These are phyloP conservation scores for Neopestalotiopsis clavispora DNA, from an alignment of 2,329 filamentous ascomycete genomes.

Conservation along the genomic window DNA sequence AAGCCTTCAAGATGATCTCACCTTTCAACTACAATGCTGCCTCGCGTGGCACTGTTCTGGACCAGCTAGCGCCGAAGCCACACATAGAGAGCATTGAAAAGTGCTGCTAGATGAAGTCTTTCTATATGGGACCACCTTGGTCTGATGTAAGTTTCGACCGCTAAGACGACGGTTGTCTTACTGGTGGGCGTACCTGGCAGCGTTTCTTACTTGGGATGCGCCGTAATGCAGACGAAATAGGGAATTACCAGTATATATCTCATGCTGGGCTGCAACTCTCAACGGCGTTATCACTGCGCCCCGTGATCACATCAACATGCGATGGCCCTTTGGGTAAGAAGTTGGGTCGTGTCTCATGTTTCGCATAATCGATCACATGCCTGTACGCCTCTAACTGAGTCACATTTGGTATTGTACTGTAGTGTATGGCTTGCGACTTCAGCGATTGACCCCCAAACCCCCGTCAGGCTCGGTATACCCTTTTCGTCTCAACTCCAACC, in stretches of 20 bases:
- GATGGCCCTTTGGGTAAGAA: not conserved
- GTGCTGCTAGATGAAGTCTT: not conserved
- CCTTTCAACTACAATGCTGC: not conserved
- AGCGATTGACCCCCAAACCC: not conserved
- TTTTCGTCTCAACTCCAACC: conserved; percentile 3
- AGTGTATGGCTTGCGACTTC: not conserved
- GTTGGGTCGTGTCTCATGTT: not conserved
- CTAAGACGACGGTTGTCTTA: not conserved
- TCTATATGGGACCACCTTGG: not conserved
- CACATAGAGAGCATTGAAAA: not conserved
- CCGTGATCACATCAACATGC: not conserved
- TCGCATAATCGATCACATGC: conserved; percentile 3
- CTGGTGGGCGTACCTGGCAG: not conserved
- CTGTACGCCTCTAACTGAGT: not conserved
- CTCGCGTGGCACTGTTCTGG: not conserved
- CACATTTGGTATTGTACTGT: not conserved
- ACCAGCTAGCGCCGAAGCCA: not conserved
- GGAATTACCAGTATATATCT: not conserved
- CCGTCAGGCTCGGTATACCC: not conserved
- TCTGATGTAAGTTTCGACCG: not conserved
- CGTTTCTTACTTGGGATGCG: not conserved
- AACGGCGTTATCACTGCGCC: not conserved
- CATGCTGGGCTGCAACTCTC: not conserved
- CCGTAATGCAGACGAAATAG: not conserved
- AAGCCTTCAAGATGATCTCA: not conserved